Conservation (phyloP, 2,329 filamentous ascomycete species). For the Beauveria medogensis region DNA sequence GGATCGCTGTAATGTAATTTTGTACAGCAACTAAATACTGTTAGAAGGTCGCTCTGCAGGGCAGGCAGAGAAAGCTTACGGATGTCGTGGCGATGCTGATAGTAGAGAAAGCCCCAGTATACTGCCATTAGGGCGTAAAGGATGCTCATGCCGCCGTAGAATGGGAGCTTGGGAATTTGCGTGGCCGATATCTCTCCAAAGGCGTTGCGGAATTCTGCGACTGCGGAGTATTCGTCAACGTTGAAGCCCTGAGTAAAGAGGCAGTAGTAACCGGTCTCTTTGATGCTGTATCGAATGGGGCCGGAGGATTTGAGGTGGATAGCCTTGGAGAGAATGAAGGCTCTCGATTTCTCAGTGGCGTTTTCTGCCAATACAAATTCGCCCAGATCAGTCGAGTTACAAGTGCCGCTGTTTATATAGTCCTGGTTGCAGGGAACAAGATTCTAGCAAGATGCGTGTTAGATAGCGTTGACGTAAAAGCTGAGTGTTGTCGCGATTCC, state of each 20-base stretch:
- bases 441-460: slow-evolving; percentile 21
- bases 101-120: slow-evolving; percentile 90
- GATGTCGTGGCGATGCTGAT: slow-evolving; percentile 88
- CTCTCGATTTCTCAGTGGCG: slow-evolving; percentile 61
- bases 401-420: slow-evolving; percentile 60
- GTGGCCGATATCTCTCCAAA: slow-evolving; percentile 93
- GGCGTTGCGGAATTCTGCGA: slow-evolving; percentile 89
- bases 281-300: slow-evolving; percentile 73
- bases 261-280: slow-evolving; percentile 94
- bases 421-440: slow-evolving; percentile 64
- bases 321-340: slow-evolving; percentile 68
- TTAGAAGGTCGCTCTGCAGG: slow-evolving; percentile 22
- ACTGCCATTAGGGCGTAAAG: slow-evolving; percentile 80
- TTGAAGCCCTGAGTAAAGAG: slow-evolving; percentile 70
- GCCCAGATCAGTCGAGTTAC: slow-evolving; percentile 69
- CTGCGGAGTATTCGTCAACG: slow-evolving; percentile 62
- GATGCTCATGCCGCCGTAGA: slow-evolving; percentile 91
- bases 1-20: slow-evolving; percentile 96
- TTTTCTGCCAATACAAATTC: slow-evolving; percentile 76
- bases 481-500: slow-evolving; percentile 14
- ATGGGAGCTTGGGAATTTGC: slow-evolving; percentile 93
- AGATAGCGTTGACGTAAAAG: slow-evolving; percentile 25
- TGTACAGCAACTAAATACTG: slow-evolving; percentile 69
- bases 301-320: slow-evolving; percentile 70
- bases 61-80: slow-evolving; percentile 39